Base-by-base conservation (phyloP, 2,329 filamentous ascomycete genomes). In the Alternaria tenuissima region DNA sequence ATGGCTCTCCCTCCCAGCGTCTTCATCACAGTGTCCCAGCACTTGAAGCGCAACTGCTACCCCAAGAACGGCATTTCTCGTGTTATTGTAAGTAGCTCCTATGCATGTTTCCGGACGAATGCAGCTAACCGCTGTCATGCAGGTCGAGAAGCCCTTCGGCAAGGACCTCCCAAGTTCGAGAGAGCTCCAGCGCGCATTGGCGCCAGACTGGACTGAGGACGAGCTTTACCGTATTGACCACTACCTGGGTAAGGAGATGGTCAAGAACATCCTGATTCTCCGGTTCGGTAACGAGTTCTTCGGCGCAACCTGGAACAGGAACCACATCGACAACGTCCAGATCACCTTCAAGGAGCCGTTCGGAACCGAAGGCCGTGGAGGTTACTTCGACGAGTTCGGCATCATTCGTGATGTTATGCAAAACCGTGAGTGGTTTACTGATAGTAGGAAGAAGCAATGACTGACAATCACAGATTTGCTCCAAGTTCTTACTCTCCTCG, bases 361-460 rank as follows among this genome's bases (percentile, higher is more conserved):
- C 76, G 96, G 95, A 71, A 99, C 95, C 22, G 95, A 99, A 80
- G 96, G 95, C 55, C 92, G 95, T 77, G 95, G 96, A 66, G 95
- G 95, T 57, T 99, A 99, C 85, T 99, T 99, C 78, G 96, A 99
- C 78, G 95, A 99, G 83, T 99, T 99, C 74, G 96, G 95, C 76
- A 99, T 99, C 80, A 93, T 99, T 75, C 93, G 96, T 78, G 96
- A 99, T 84, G 95, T 99, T 70, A 98, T 99, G 95, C 95, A 99
- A 84, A 99, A 99, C 86, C 95, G 84, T 86, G 73, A 70, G 84
- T 81, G 34, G 28, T 16, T 4, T 16, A 46, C 26, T 16, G n/a
- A 11, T 20, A n/a, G 16, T 18, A 34, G 7, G 48, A 4, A 14
- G 4, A 38, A 20, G 5, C n/a, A 20, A 20, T 34, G 5, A 58